phyloP scores from a whole-genome alignment of 371 early-diverging fungal species.

The Syncephalis fuscata region DNA sequence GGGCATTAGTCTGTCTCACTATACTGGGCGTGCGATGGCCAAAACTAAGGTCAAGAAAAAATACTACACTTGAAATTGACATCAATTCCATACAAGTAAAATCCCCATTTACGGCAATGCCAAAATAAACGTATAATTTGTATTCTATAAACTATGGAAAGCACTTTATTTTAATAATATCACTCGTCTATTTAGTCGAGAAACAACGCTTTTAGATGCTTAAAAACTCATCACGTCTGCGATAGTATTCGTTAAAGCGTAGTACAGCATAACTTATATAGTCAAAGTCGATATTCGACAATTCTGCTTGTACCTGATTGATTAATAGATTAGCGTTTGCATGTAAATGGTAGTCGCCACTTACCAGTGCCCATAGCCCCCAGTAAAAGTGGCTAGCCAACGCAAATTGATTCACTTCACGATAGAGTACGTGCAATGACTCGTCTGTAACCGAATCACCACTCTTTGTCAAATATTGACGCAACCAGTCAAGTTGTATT shows the following conservation, averaged over 20 bases:
- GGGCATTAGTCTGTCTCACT: no score
- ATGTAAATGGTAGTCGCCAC: neutral
- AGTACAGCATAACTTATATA: constrained; percentile 79
- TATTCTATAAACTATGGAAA: no score
- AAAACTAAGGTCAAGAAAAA: no score
- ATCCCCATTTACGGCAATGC: no score
- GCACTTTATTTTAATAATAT: no score
- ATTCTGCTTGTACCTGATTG: constrained; percentile 51
- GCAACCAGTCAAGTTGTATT: constrained; percentile 58
- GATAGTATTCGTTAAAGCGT: constrained; percentile 62
- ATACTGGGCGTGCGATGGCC: no score
- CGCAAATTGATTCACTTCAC: constrained; percentile 65
- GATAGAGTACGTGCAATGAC: constrained; percentile 38
- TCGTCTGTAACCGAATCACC: constrained; percentile 17
- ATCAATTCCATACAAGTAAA: no score
- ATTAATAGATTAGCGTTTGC: neutral
- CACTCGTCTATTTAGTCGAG: no score
- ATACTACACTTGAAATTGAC: no score
- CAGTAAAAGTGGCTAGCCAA: constrained; percentile 85
- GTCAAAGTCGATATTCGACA: constrained; percentile 86
- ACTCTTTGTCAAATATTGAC: constrained; percentile 17
- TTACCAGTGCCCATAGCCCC: constrained; percentile 77
- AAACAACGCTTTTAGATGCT: constrained; percentile 11
- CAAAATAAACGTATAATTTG: no score
- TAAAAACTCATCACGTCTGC: constrained; percentile 24